These are phyloP conservation scores for Helichrysum umbraculigerum DNA, from an alignment of 129 eudicot genomes.

Conservation along the genomic window DNA sequence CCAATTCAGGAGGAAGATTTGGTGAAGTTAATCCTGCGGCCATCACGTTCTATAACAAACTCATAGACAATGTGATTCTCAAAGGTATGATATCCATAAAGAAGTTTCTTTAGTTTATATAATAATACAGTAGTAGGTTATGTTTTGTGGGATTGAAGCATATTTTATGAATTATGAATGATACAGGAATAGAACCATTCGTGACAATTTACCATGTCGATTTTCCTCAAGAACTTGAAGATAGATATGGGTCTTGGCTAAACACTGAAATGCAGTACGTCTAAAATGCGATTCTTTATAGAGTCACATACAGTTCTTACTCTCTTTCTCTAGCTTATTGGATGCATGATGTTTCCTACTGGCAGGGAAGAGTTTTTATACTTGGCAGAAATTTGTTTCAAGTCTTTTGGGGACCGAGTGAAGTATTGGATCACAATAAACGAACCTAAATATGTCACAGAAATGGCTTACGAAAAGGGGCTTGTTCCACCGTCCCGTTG, in stretches of 20 bases:
- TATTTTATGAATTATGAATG: not conserved
- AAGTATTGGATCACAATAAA: conserved; percentile 72
- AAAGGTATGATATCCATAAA: conserved; percentile 40
- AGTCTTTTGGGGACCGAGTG: conserved; percentile 72
- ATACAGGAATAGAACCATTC: conserved; percentile 62
- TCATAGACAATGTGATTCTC: conserved; percentile 50
- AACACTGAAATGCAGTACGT: conserved; percentile 62
- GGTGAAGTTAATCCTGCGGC: conserved; percentile 62
- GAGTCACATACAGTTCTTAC: not conserved
- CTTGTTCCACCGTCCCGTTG: conserved; percentile 62
- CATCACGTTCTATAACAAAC: conserved; percentile 50
- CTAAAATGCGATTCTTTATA: not conserved
- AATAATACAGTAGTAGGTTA: not conserved
- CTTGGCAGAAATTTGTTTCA: conserved; percentile 65
- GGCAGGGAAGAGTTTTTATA: conserved; percentile 67
- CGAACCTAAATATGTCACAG: conserved; percentile 54
- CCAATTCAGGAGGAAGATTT: conserved; percentile 56
- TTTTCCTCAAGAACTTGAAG: conserved; percentile 67
- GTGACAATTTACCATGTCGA: conserved; percentile 67
- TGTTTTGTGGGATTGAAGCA: not conserved
- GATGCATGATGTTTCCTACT: not conserved
- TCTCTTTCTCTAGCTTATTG: not conserved
- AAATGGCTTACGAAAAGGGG: conserved; percentile 44
- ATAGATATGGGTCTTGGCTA: conserved; percentile 64
- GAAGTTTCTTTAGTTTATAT: not conserved